Base-by-base conservation (phyloP, 2,329 filamentous ascomycete species). In the Chaetothyriales sp. region DNA sequence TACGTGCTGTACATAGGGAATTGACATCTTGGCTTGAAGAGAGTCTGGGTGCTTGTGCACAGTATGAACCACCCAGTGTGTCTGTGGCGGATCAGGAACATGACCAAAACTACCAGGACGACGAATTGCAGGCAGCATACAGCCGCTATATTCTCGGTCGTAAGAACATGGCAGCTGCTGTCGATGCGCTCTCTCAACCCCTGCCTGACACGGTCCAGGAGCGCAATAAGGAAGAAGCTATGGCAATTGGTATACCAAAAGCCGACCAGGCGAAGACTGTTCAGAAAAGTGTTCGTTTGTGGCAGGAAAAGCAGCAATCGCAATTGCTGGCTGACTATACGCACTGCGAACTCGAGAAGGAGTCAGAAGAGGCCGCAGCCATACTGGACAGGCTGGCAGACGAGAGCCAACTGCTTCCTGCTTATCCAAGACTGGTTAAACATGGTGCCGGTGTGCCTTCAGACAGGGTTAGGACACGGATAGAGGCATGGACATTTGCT, bases 361-460 rank as follows among this genome's bases (percentile, higher is more conserved):
- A 58, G 18, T 32, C 46, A 10, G 18, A 28, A 2, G 43, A 20
- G 6, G 52, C 52, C 3, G 44, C 51, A 22, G 52, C 54, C 26
- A 53, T 55, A 36, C 52, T 61, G 12, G 53, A 54, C 18, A 47
- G 54, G 36, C 53, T 60, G 18, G 51, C 54, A 43, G 57, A 61
- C 25, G 59, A 61, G 43, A 61, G 59, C 46, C 59, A 61, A 26
- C 51, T 61, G 10, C 54, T 61, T 2, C 56, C 51, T 20, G 50
- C 54, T 2, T 60, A 54, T 50, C 55, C 55, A 5, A 49, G 55
- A 4, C 51, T 55, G 4, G 50, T 48, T 18, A 43, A 47, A n/a
- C 53, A 50, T 22, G 52, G 51, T 44, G 49, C 19, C 49, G 51
- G 20, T 9, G 52, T 47, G 9, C 20, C 9, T 5, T 20, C 53